Percentiles rank a stretch among this genome's conserved stretches.
phyloP scores from a whole-genome alignment of 1,284 basidiomycete genomes.

The Apiotrichum brassicae region DNA sequence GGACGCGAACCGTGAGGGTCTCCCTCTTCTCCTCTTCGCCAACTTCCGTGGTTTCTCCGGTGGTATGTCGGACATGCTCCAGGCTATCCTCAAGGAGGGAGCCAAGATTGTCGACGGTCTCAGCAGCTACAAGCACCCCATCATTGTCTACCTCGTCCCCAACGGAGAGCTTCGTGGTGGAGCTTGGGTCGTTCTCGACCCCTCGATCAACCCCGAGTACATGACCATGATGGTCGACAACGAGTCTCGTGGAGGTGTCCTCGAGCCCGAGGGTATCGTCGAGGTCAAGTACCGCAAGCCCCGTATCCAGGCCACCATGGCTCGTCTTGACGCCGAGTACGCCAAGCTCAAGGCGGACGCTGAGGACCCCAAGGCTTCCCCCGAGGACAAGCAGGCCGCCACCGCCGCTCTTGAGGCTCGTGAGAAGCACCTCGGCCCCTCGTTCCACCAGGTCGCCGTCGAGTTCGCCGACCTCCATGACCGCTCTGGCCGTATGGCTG shows the following conservation, averaged over 20 bases:
- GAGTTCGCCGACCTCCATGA: conserved; percentile 93
- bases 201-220: conserved; percentile 89
- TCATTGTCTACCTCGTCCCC: conserved; percentile 97
- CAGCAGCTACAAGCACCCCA: conserved; percentile 94
- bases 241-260: conserved; percentile 90
- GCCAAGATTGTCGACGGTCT: conserved; percentile 98
- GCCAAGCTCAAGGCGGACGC: conserved; percentile 72
- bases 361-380: conserved; percentile 62
- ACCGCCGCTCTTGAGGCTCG: conserved; percentile 64
- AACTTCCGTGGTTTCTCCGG: conserved; percentile 99
- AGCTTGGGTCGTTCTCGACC: conserved; percentile 98
- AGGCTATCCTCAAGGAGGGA: conserved; percentile 88
- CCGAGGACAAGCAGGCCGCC: conserved; percentile 67
- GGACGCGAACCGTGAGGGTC: conserved; percentile 94
- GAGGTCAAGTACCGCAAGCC: conserved; percentile 79
- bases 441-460: conserved; percentile 88
- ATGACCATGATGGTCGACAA: conserved; percentile 99
- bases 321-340: conserved; percentile 81
- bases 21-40: conserved; percentile 96
- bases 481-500: conserved; percentile 93
- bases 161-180: conserved; percentile 98
- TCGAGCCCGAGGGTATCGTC: conserved; percentile 95
- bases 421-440: conserved; percentile 76
- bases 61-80: conserved; percentile 62
- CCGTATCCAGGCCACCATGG: conserved; percentile 86